A percentile compares a stretch with the other conserved stretches of the same genome.
phyloP scores from a whole-genome alignment of 495 filamentous ascomycete genomes.

The Penicillium chermesinum region DNA sequence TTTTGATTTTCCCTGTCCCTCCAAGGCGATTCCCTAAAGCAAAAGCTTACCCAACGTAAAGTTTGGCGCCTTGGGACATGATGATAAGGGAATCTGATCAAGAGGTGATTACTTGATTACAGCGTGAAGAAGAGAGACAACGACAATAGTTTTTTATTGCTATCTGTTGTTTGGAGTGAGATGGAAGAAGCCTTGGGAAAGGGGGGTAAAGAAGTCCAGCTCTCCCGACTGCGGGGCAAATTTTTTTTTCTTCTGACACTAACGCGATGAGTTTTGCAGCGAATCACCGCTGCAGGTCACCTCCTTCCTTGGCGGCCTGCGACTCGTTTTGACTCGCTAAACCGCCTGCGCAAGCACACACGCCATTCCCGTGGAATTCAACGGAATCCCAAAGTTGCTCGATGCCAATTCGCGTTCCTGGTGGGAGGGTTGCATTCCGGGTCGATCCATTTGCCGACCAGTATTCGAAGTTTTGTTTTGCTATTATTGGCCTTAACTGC shows the following conservation, averaged over 20 bases:
- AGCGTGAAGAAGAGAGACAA: neutral
- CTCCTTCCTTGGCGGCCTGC: too few relatives aligned
- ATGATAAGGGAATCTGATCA: neutral
- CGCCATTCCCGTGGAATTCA: too few relatives aligned
- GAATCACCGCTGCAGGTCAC: too few relatives aligned
- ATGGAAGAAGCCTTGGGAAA: neutral
- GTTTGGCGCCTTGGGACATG: slow-evolving; percentile 3
- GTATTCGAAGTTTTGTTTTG: too few relatives aligned
- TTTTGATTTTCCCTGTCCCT: neutral
- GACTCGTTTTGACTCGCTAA: too few relatives aligned
- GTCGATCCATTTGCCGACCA: too few relatives aligned
- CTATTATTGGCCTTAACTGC: too few relatives aligned
- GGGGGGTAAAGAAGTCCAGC: neutral
- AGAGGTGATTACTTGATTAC: neutral
- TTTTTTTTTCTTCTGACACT: neutral
- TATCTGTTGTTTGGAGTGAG: neutral
- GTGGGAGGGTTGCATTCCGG: too few relatives aligned
- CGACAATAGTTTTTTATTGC: neutral
- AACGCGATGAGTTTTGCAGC: too few relatives aligned
- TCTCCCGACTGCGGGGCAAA: neutral
- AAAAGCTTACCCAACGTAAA: slow-evolving; percentile 13
- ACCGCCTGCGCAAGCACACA: too few relatives aligned
- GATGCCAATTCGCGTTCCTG: too few relatives aligned
- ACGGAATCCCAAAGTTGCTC: too few relatives aligned
- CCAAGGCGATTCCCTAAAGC: neutral